Evolutionary conservation across 257 asterid species (phyloP), one percentile per base, ranked within the genome.

Genomic region (Henckelia pumila): DNA sequence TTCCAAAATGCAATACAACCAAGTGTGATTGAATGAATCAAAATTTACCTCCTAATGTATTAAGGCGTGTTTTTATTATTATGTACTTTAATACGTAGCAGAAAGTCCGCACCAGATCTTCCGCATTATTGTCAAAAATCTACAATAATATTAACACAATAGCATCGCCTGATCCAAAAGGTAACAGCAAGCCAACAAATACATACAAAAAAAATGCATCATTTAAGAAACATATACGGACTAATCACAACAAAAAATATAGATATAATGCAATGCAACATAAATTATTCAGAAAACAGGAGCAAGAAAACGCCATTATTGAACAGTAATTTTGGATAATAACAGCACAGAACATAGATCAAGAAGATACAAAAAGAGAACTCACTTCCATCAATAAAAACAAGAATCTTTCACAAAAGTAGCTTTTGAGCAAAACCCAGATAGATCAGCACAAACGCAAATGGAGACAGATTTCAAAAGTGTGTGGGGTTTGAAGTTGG

Each of bases 351-450:
- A 7, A 61, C 4, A 59, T 10, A 59, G 71, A 78, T 53, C 72
- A 69, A 71, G 57, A 71, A 69, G 56, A 58, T 0, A 10, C 21
- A 28, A 21, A 58, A 57, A 70, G 24, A 63, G 26, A 53, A 74
- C 81, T 77, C 70, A 81, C 86, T 22, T 78, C 79, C 84, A 84
- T 77, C 68, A 49, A 59, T 65, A 47, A 47, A 47, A 47, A 16
- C 20, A 49, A 35, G 49, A 68, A 33, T 68, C 76, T 70, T 60
- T 69, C 57, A 74, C 22, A 59, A 57, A 60, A 56, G 21, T 32
- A 20, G 67, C 13, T 71, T 8, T 69, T 32, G 17, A 75, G 78
- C 68, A 30, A 59, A 65, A 56, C 73, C 74, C 75, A 69, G n/a
- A 10, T 32, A 56, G 69, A 6, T 22, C 52, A 33, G 50, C 53